phyloP scores from a whole-genome alignment of 108 stramenopile species.

The Cyclotella choctawhatcheeana region DNA sequence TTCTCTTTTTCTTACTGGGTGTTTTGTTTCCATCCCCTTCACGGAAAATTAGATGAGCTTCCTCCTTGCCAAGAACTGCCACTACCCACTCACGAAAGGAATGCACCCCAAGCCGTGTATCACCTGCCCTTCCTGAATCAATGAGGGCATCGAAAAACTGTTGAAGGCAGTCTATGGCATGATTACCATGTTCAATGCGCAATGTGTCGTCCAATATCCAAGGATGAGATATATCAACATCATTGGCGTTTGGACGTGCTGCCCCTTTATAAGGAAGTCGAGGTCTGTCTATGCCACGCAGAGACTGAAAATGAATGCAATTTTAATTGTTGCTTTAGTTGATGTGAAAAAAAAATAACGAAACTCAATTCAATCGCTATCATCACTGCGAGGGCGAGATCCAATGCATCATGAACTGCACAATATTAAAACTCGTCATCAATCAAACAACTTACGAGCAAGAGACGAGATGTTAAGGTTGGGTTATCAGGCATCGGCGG shows the following conservation, averaged over 20 bases:
- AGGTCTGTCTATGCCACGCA: constrained; percentile 43
- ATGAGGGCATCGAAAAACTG: constrained; percentile 75
- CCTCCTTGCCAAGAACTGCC: constrained; percentile 30
- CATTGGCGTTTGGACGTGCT: constrained; percentile 73
- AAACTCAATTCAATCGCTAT: no score
- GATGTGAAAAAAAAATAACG: no score
- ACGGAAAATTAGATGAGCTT: not conserved
- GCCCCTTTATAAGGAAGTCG: constrained; percentile 52
- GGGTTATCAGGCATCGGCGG: constrained; percentile 20
- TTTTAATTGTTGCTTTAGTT: no score
- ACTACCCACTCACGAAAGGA: constrained; percentile 76
- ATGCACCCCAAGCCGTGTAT: constrained; percentile 63
- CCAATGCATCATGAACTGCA: no score
- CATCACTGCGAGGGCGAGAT: no score
- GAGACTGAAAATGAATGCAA: constrained; percentile 15
- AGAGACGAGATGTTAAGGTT: constrained; percentile 19
- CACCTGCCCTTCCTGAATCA: constrained; percentile 81
- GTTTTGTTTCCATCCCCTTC: not conserved
- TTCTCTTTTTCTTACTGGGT: constrained; percentile 3
- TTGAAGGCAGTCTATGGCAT: constrained; percentile 73
- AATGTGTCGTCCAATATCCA: constrained; percentile 53
- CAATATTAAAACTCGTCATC: no score
- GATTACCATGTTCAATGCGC: constrained; percentile 65
- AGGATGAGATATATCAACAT: constrained; percentile 82
- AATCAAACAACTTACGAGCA: no score